Evolutionary conservation across 805 yeast genomes (phyloP), one percentile per base, ranked within the genome.

Genomic region (Suhomyces sp.): DNA sequence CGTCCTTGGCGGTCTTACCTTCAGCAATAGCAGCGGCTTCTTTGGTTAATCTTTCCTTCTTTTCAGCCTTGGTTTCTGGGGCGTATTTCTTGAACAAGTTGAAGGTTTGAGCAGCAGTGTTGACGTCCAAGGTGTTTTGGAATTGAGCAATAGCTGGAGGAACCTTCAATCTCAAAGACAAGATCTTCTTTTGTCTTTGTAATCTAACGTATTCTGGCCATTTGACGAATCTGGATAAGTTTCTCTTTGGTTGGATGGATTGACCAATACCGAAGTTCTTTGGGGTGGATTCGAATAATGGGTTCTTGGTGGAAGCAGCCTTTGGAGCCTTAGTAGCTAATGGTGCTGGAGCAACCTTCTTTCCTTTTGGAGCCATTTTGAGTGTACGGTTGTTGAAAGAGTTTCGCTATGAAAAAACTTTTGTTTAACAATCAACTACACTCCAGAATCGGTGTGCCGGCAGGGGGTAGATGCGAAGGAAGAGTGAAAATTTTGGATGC

Each of bases 21-120:
- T 90, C 97, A 61, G 97, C 97, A 72, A 92, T 85, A 68, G 97
- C 98, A 71, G 97, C 97, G 64, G 99, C 97, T 84, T 94, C 98
- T 83, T 89, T 90, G 80, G 94, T 87, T 73, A 93, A 87, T 85
- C 99, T 91, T 84, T 90, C 97, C 87, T 91, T 91, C 96, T 93
- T 93, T 84, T 94, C 97, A 74, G 91, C 87, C 72, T 86, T 72
- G 63, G 97, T 89, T 85, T 93, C 99, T 74, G 99, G 98, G 83
- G 96, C 87, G 90, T 93, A 93, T 85, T 94, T 93, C 96, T 91
- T 91, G 83, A 93, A 87, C 71, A 93, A 86, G 85, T 92, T 92
- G 87, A 93, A 89, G 68, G 96, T 83, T 81, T 89, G 96, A 69
- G 97, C 82, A 71, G 99, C 98, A 66, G 98, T 88, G 91, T 93